Conservation (phyloP, 148 eudicot species). For the Cornus kousa region DNA sequence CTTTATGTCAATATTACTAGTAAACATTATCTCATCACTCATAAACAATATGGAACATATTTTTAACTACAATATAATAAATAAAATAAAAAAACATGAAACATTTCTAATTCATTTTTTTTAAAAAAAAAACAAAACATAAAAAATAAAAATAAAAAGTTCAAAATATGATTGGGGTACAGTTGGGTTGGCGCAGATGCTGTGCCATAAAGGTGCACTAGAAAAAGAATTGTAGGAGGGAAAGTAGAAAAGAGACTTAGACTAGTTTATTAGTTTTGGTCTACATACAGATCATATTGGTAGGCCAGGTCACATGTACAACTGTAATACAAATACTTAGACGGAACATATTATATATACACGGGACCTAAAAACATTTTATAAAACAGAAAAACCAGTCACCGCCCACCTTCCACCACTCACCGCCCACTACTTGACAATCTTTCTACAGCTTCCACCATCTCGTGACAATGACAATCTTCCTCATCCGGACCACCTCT, state of each 20-base stretch:
- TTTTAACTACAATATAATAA: too few relatives aligned
- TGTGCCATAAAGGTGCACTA: not conserved
- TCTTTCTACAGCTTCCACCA: slow-evolving; percentile 20
- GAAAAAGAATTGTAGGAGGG: not conserved
- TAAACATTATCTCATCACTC: too few relatives aligned
- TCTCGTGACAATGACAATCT: slow-evolving; percentile 6
- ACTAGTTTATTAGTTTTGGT: too few relatives aligned
- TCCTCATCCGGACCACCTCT: slow-evolving; percentile 14
- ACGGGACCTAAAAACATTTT: not conserved
- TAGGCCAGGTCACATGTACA: not conserved
- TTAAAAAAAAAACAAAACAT: too few relatives aligned
- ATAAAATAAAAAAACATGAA: too few relatives aligned
- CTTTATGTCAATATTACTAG: too few relatives aligned
- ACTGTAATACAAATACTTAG: not conserved
- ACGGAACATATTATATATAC: not conserved
- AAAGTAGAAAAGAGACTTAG: too few relatives aligned
- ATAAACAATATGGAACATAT: too few relatives aligned
- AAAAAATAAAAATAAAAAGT: not conserved
- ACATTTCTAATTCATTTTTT: too few relatives aligned
- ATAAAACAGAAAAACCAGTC: not conserved
- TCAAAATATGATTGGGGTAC: not conserved
- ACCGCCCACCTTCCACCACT: slow-evolving; percentile 19
- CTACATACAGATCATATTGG: not conserved
- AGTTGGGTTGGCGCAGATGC: not conserved
- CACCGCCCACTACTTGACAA: slow-evolving; percentile 21